Evolutionary conservation across 805 yeast genomes (phyloP).

Genomic region (Ogataea siamensis): DNA sequence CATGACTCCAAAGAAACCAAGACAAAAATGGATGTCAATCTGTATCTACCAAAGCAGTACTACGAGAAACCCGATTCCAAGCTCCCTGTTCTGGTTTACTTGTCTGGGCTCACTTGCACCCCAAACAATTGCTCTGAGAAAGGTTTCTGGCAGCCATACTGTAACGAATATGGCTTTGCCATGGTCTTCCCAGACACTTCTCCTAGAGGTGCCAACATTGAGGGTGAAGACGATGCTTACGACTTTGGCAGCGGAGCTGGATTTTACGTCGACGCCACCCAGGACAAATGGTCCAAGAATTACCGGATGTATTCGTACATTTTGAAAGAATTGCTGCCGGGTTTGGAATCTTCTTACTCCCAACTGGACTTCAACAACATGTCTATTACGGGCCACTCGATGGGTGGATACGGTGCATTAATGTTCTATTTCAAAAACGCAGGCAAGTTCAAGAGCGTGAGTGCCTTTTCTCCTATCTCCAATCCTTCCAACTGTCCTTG

Average conservation of each 20-base stretch:
- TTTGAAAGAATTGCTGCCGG: slow-evolving; percentile 64
- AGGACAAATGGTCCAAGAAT: slow-evolving; percentile 65
- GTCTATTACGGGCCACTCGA: slow-evolving; percentile 93
- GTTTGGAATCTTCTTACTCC: slow-evolving; percentile 41
- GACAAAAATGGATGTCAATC: slow-evolving; percentile 79
- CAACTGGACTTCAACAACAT: slow-evolving; percentile 62
- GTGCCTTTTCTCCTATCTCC: slow-evolving; percentile 88
- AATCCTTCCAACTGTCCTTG: slow-evolving; percentile 78
- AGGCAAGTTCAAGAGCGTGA: slow-evolving; percentile 69
- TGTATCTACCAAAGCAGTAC: slow-evolving; percentile 68
- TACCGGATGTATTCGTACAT: slow-evolving; percentile 88
- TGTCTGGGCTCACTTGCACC: slow-evolving; percentile 90
- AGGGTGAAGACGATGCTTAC: slow-evolving; percentile 69
- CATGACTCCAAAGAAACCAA: slow-evolving; percentile 67
- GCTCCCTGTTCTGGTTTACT: slow-evolving; percentile 73
- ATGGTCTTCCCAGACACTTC: slow-evolving; percentile 95
- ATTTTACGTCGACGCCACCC: slow-evolving; percentile 83
- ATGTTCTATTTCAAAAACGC: slow-evolving; percentile 65
- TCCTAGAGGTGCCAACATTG: slow-evolving; percentile 78
- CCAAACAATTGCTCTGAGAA: slow-evolving; percentile 93
- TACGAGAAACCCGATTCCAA: slow-evolving; percentile 34
- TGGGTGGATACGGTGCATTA: slow-evolving; percentile 97
- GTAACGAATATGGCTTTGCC: slow-evolving; percentile 79
- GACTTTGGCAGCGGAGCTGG: slow-evolving; percentile 97
- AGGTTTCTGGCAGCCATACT: slow-evolving; percentile 81